These are phyloP conservation scores for Quercus rubra DNA, from an alignment of 306 rosid genomes.

Conservation along the genomic window DNA sequence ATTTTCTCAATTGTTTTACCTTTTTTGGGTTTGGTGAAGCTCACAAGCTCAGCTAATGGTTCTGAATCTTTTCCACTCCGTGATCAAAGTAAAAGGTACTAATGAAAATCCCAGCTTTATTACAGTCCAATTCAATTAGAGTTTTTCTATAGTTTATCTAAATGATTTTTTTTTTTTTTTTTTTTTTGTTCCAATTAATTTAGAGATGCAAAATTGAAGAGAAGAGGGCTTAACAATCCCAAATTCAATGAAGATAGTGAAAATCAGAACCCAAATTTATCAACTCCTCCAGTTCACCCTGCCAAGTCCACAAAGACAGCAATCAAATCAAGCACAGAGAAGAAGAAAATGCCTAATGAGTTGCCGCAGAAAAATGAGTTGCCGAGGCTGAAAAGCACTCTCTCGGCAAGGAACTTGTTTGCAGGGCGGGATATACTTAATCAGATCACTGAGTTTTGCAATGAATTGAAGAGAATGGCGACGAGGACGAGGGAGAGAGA, in stretches of 20 bases:
- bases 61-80: slow-evolving; percentile 48
- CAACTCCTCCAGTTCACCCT: slow-evolving; percentile 44
- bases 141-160: neutral
- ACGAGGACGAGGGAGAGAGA: slow-evolving; percentile 59
- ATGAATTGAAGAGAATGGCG: slow-evolving; percentile 79
- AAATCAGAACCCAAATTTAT: slow-evolving; percentile 68
- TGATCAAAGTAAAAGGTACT: slow-evolving; percentile 68
- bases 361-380: slow-evolving; percentile 25
- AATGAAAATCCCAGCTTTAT: neutral
- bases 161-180: neutral
- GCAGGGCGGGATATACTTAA: slow-evolving; percentile 71
- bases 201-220: slow-evolving; percentile 71
- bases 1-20: neutral
- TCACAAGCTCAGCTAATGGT: slow-evolving; percentile 40
- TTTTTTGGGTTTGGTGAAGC: slow-evolving; percentile 31
- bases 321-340: slow-evolving; percentile 75
- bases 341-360: slow-evolving; percentile 38
- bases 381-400: slow-evolving; percentile 68
- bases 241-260: slow-evolving; percentile 56
- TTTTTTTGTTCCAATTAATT: neutral
- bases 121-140: neutral
- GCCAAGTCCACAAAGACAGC: slow-evolving; percentile 48
- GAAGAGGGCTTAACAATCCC: slow-evolving; percentile 53
- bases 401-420: slow-evolving; percentile 73
- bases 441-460: slow-evolving; percentile 87